phyloP scores from a whole-genome alignment of 306 rosid genomes.

The Fragaria iinumae region DNA sequence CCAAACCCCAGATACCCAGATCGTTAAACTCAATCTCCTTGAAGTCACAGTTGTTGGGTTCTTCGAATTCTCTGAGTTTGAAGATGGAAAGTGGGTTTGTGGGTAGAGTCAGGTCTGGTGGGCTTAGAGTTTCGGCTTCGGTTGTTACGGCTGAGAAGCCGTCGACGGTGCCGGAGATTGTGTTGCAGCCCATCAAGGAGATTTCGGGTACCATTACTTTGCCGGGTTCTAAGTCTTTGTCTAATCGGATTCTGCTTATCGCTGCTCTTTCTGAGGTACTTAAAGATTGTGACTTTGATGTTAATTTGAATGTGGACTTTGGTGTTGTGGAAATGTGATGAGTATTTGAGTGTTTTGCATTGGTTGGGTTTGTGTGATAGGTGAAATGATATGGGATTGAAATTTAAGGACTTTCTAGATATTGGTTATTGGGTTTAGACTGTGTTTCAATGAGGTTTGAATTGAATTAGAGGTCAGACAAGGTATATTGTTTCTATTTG shows the following conservation, averaged over 20 bases:
- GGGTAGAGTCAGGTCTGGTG: conserved; percentile 24
- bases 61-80: conserved; percentile 46
- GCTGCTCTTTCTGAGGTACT: conserved; percentile 98
- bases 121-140: conserved; percentile 54
- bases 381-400: neutral
- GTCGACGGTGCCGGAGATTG: conserved; percentile 75
- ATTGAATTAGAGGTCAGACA: neutral
- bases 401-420: neutral
- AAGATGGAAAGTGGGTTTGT: conserved; percentile 33
- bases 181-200: conserved; percentile 83
- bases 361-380: conserved; percentile 16
- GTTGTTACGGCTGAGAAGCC: conserved; percentile 76
- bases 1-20: conserved; percentile 55
- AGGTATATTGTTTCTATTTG: neutral
- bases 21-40: conserved; percentile 45
- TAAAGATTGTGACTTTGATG: conserved; percentile 9
- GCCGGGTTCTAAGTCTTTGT: conserved; percentile 96
- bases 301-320: neutral
- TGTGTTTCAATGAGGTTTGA: neutral
- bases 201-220: conserved; percentile 75
- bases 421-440: neutral
- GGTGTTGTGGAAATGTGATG: neutral
- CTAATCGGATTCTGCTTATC: conserved; percentile 88
- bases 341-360: neutral
- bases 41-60: conserved; percentile 47